Percentiles rank a stretch among this genome's conserved stretches.
These are phyloP conservation scores for Eurotiales sp. DNA, from an alignment of 2,329 filamentous ascomycete species.

Conservation along the genomic window DNA sequence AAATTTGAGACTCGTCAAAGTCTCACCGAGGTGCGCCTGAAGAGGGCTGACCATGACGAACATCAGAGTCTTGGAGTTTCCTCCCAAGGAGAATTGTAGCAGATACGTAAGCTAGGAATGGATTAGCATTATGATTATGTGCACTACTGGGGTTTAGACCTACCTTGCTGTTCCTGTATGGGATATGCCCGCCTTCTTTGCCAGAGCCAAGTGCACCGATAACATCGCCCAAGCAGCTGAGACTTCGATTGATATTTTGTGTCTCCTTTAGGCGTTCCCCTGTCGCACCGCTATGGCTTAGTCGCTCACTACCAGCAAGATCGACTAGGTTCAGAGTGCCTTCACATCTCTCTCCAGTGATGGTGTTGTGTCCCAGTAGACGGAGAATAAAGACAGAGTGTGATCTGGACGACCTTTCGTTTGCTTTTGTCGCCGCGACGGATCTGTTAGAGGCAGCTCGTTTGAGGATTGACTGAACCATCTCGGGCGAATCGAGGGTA, in stretches of 20 bases:
- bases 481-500: conserved; percentile 70
- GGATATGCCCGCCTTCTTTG: conserved; percentile 73
- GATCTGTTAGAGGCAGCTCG: conserved; percentile 82
- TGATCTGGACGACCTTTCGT: conserved; percentile 88
- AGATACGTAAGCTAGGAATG: conserved; percentile 72
- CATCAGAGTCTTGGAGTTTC: conserved; percentile 97
- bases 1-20: conserved; percentile 89
- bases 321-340: conserved; percentile 95
- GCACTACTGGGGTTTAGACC: conserved; percentile 19
- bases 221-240: conserved; percentile 89
- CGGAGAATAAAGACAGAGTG: conserved; percentile 94
- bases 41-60: conserved; percentile 97
- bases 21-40: conserved; percentile 86
- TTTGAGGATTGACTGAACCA: conserved; percentile 74
- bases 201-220: conserved; percentile 88
- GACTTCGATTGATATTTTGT: conserved; percentile 93
- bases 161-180: conserved; percentile 92
- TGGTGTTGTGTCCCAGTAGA: conserved; percentile 61
- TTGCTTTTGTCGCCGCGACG: conserved; percentile 95
- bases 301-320: conserved; percentile 84
- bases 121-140: conserved; percentile 18
- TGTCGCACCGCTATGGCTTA: conserved; percentile 81
- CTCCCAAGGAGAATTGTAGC: conserved; percentile 88
- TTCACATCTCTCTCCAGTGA: conserved; percentile 80
- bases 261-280: conserved; percentile 89